phyloP scores from a whole-genome alignment of 2,329 filamentous ascomycete genomes.

The Ceratocystis cacaofunesta region DNA sequence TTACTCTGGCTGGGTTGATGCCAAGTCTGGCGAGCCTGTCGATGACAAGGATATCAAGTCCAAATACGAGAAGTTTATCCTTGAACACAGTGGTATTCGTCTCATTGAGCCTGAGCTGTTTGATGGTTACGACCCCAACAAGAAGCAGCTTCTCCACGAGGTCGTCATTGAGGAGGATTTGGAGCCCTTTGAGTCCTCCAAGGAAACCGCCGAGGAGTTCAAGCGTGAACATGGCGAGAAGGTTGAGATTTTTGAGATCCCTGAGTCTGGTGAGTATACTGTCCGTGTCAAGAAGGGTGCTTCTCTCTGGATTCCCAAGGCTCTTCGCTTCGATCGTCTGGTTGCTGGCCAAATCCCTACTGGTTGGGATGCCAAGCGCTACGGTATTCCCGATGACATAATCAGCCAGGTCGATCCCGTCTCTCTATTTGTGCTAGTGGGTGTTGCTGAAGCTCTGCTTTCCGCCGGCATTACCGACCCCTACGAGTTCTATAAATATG shows the following conservation, averaged over 20 bases:
- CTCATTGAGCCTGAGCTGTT: conserved; percentile 96
- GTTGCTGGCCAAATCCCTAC: conserved; percentile 95
- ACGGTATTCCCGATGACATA: conserved; percentile 94
- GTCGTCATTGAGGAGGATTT: conserved; percentile 95
- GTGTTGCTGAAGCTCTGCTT: conserved; percentile 79
- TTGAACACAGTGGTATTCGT: conserved; percentile 94
- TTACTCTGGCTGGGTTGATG: conserved; percentile 93
- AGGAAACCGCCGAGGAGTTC: conserved; percentile 95
- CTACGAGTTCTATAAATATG: conserved; percentile 99
- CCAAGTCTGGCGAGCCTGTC: conserved; percentile 85
- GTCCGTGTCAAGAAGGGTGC: conserved; percentile 93
- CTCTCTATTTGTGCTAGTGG: conserved; percentile 87
- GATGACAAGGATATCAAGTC: conserved; percentile 96
- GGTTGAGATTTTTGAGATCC: conserved; percentile 91
- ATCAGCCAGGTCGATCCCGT: conserved; percentile 95
- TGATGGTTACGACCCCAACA: conserved; percentile 89
- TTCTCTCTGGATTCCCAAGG: conserved; percentile 89
- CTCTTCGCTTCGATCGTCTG: conserved; percentile 88
- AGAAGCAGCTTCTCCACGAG: conserved; percentile 96
- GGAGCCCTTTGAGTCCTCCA: conserved; percentile 91
- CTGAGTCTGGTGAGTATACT: conserved; percentile 84
- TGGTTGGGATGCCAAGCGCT: conserved; percentile 91
- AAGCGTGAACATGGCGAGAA: conserved; percentile 94
- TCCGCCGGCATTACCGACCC: conserved; percentile 94
- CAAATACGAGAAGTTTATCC: conserved; percentile 93